Conservation (phyloP, 228 moss, liverwort and hornwort species). For the Sphagnum fallax region DNA sequence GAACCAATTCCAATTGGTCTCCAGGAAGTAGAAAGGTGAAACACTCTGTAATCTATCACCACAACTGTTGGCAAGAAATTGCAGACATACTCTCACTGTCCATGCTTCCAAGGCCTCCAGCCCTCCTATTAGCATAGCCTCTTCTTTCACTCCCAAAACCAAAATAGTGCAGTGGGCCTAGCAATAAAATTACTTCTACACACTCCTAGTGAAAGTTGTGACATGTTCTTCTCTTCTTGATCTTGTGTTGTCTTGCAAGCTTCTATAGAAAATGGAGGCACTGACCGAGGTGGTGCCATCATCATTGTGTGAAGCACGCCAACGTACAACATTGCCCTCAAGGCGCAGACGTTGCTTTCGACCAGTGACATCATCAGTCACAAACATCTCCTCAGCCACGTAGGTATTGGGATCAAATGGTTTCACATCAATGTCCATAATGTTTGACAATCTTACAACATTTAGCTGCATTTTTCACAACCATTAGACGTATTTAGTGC, state of each 20-base stretch:
- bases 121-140: too few relatives aligned
- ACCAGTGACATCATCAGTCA: conserved; percentile 76
- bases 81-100: too few relatives aligned
- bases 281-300: conserved; percentile 63
- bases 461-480: conserved; percentile 57
- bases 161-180: background rate
- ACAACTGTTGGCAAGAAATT: too few relatives aligned
- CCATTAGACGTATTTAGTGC: background rate
- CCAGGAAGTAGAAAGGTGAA: too few relatives aligned
- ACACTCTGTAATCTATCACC: too few relatives aligned
- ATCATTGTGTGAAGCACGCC: conserved; percentile 63
- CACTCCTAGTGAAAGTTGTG: too few relatives aligned
- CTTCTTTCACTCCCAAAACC: background rate
- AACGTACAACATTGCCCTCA: conserved; percentile 93
- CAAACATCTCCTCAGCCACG: conserved; percentile 71
- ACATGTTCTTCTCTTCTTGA: too few relatives aligned
- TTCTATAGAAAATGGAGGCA: background rate
- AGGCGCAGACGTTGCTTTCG: conserved; percentile 83
- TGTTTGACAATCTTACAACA: conserved; percentile 89
- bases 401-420: conserved; percentile 96
- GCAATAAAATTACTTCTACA: too few relatives aligned
- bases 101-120: too few relatives aligned
- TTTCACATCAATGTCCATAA: conserved; percentile 92
- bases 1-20: too few relatives aligned
- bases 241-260: too few relatives aligned